phyloP scores from a whole-genome alignment of 1,284 basidiomycete species.

The Meira miltonrushii region DNA sequence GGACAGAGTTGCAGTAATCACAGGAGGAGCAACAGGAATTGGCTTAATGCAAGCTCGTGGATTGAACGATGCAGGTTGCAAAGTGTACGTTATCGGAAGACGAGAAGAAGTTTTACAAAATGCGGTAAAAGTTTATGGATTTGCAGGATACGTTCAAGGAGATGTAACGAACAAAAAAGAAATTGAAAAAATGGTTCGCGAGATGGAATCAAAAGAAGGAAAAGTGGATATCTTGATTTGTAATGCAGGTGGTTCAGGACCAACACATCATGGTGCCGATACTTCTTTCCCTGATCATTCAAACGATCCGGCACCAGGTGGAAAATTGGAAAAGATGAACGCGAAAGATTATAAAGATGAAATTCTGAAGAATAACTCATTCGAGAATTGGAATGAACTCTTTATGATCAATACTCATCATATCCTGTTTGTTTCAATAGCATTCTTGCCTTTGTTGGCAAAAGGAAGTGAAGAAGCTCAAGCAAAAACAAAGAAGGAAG shows the following conservation, averaged over 20 bases:
- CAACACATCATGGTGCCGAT: conserved; percentile 29
- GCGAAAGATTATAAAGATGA: conserved; percentile 23
- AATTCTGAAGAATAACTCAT: conserved; percentile 29
- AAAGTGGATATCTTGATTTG: conserved; percentile 31
- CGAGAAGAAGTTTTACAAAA: conserved; percentile 28
- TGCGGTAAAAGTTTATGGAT: conserved; percentile 24
- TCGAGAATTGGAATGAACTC: conserved; percentile 37
- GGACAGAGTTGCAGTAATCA: conserved; percentile 64
- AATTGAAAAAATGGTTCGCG: conserved; percentile 12
- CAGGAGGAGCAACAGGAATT: conserved; percentile 75
- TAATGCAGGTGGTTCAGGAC: conserved; percentile 32
- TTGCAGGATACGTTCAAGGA: conserved; percentile 13
- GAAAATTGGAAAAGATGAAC: conserved; percentile 18
- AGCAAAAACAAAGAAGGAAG: conserved; percentile 8
- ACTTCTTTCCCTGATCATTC: conserved; percentile 23
- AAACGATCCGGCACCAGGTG: conserved; percentile 28
- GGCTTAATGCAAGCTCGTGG: conserved; percentile 67
- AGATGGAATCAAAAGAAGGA: conserved; percentile 25
- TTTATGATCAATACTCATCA: conserved; percentile 32
- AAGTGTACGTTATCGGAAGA: conserved; percentile 62
- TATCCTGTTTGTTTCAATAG: conserved; percentile 28
- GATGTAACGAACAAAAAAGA: conserved; percentile 16
- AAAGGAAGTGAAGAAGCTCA: conserved; percentile 21
- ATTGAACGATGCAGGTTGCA: conserved; percentile 70
- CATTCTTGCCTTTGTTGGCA: conserved; percentile 31